Evolutionary conservation across 441 rosid species (phyloP).

Genomic region (Erodium trifolium): DNA sequence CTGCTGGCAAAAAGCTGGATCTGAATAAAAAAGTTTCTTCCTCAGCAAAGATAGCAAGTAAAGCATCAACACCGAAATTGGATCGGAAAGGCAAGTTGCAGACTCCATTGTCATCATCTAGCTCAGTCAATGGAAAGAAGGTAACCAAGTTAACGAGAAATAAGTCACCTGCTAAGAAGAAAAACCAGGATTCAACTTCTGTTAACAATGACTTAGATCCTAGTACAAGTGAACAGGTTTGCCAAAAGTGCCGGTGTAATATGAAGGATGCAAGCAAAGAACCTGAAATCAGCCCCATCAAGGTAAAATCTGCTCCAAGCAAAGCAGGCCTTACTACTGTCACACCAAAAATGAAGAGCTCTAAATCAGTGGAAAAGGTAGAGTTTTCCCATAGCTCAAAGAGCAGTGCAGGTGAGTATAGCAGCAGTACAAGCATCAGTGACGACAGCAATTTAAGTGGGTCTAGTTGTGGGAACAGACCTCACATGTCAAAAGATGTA

Average conservation of each 20-base stretch:
- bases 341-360: conserved; percentile 35
- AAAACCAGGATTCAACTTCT: conserved; percentile 31
- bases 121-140: conserved; percentile 20
- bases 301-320: conserved; percentile 28
- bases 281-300: conserved; percentile 31
- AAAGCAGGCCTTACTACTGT: conserved; percentile 25
- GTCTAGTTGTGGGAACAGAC: conserved; percentile 51
- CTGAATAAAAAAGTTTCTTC: conserved; percentile 15
- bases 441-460: conserved; percentile 50
- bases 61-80: conserved; percentile 21
- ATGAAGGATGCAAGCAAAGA: conserved; percentile 29
- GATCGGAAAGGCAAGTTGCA: conserved; percentile 33
- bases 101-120: conserved; percentile 23
- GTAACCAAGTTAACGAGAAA: conserved; percentile 26
- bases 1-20: conserved; percentile 20
- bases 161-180: conserved; percentile 51
- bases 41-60: conserved; percentile 20
- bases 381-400: conserved; percentile 79
- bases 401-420: conserved; percentile 71
- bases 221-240: conserved; percentile 30
- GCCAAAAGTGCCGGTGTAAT: conserved; percentile 18
- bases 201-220: conserved; percentile 29
- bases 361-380: conserved; percentile 50
- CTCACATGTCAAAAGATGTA: conserved; percentile 66
- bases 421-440: conserved; percentile 54